phyloP scores from a whole-genome alignment of 2,329 filamentous ascomycete genomes.

The Cladorrhinum sp. region DNA sequence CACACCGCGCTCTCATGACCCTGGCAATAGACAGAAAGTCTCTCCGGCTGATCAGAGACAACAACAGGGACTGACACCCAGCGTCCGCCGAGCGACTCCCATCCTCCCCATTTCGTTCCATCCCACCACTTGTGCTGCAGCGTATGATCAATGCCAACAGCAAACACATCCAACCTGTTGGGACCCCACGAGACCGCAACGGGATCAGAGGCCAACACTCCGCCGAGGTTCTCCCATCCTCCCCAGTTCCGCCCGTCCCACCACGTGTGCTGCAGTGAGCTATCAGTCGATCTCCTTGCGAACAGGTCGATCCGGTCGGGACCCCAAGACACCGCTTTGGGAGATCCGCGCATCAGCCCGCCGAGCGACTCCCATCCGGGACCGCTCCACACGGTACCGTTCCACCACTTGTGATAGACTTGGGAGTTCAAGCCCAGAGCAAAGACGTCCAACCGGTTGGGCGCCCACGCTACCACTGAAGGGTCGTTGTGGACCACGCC shows the following conservation, averaged over 20 bases:
- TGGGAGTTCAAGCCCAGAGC: background rate
- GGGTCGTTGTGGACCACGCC: background rate
- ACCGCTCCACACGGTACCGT: background rate
- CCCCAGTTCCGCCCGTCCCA: conserved; percentile 9
- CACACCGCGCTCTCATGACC: conserved; percentile 14
- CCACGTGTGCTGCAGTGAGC: conserved; percentile 9
- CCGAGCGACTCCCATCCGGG: background rate
- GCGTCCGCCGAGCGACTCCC: conserved; percentile 15
- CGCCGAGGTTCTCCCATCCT: conserved; percentile 16
- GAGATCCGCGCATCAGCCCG: background rate
- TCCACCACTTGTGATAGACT: background rate
- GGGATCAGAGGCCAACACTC: background rate
- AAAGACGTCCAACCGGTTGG: conserved; percentile 4
- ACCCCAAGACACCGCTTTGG: background rate
- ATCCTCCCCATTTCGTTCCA: conserved; percentile 9
- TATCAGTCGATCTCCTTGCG: background rate
- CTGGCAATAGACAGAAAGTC: conserved; percentile 9
- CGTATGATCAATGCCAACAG: conserved; percentile 9
- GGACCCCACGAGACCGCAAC: conserved; percentile 13
- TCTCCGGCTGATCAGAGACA: conserved; percentile 5
- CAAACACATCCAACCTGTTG: conserved; percentile 16
- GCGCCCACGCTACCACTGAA: background rate
- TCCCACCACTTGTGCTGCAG: conserved; percentile 18
- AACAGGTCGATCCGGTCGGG: conserved; percentile 9
- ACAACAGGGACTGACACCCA: conserved; percentile 9